These are phyloP conservation scores for Barbatosphaeria neglecta DNA, from an alignment of 495 filamentous ascomycete species.

Conservation along the genomic window DNA sequence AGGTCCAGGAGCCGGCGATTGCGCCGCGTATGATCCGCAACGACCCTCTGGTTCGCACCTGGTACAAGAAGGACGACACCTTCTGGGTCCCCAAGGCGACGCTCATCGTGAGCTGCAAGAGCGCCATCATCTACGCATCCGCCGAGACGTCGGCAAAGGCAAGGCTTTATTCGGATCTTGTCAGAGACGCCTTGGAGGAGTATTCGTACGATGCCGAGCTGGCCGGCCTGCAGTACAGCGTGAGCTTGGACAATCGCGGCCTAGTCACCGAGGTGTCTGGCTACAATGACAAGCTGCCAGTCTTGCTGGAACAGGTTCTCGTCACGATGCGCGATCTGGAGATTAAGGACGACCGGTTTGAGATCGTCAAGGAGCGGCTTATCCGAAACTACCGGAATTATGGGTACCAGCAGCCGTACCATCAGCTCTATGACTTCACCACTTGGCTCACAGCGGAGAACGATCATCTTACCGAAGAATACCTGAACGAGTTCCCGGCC, in stretches of 20 bases:
- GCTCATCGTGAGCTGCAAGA: conserved; percentile 67
- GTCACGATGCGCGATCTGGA: conserved; percentile 75
- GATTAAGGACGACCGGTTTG: conserved; percentile 72
- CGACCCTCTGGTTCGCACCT: conserved; percentile 71
- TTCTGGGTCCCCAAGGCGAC: conserved; percentile 98
- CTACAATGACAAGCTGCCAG: conserved; percentile 92
- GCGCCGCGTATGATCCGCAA: conserved; percentile 79
- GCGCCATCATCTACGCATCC: conserved; percentile 63
- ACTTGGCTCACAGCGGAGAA: conserved; percentile 67
- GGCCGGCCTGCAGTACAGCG: conserved; percentile 75
- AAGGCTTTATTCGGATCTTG: conserved; percentile 73
- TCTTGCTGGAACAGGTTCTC: conserved; percentile 84
- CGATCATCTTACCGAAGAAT: conserved; percentile 71
- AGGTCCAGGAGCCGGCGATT: conserved; percentile 59
- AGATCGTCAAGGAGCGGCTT: conserved; percentile 82
- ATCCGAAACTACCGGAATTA: conserved; percentile 68
- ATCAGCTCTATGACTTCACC: conserved; percentile 78
- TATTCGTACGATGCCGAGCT: conserved; percentile 97
- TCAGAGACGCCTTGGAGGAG: conserved; percentile 80
- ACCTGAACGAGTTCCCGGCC: conserved; percentile 60
- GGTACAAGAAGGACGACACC: conserved; percentile 97
- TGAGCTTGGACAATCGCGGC: conserved; percentile 57
- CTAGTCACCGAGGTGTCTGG: conserved; percentile 72
- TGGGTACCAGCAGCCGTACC: conserved; percentile 77
- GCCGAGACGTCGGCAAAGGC: conserved; percentile 68